Base-by-base conservation (phyloP, 2,329 filamentous ascomycete genomes). In the Trichoderma pleuroti region DNA sequence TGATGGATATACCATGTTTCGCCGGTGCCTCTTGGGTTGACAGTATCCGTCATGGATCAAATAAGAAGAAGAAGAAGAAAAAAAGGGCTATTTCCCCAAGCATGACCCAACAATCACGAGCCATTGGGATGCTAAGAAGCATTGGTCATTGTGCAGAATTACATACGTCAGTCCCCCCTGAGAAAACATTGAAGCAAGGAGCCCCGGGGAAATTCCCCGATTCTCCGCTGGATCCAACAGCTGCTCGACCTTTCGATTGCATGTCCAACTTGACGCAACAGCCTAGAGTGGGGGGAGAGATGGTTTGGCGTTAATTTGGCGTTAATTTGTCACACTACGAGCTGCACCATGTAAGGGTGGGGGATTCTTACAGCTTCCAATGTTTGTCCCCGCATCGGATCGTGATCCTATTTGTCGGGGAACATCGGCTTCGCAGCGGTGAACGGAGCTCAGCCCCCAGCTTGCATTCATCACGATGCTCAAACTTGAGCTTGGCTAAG, bases 301-400 rank as follows among this genome's bases (percentile, higher is more conserved):
- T 60, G 30, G 39, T 36, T 68, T 21, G 39, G 42, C 65, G 56
- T 60, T 46, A 49, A n/a, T n/a, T n/a, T n/a, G n/a, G n/a, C n/a
- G n/a, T n/a, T n/a, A n/a, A n/a, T 42, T 26, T 49, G 65, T 28
- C 39, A 49, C 66, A 68, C 34, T 67, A 59, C 56, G 56, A 57
- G 39, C 30, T 39, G 32, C 36, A 61, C 30, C 24, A 42, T 42
- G 24, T 7, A n/a, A 46, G 61, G 57, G 68, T 70, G 68, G 60
- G 34, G 68, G 49, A 49, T 59, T 70, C 30, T 42, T 36, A 46
- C 26, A 28, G 46, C 60, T 30, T 36, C n/a, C 61, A 28, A 57
- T 64, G 68, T 34, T 57, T 59, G 21, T 64, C 68, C 54, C 68
- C 68, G 54, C 68, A 65, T 54, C 68, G 68, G 68, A 57, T 70